Base-by-base conservation (phyloP, 1,284 basidiomycete genomes). In the Apiotrichum montevideense region DNA sequence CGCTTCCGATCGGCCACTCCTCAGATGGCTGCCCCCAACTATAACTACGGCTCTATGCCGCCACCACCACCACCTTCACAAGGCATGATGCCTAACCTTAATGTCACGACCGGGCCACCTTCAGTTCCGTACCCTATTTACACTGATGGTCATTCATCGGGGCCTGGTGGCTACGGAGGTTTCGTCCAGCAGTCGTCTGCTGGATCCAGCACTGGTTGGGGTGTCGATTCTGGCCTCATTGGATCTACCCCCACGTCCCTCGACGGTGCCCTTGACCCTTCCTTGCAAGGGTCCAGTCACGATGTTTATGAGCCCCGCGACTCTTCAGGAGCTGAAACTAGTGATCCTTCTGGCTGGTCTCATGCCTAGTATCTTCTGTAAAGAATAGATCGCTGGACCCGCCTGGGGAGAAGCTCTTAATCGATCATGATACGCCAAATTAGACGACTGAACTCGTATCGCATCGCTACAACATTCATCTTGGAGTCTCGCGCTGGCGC, bases 1-100 rank as follows among this genome's bases (percentile, higher is more conserved):
- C 60, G 60, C 46, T 62, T 56, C 60, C 60, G 60, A 34, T 62
- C 60, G 2, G 57, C 55, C 4, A 62, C 60, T 4, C 60, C 60
- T 4, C 57, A 58, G 50, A 56, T 60, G 52, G 51, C 52, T n/a
- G 40, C 52, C 8, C 21, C 47, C 6, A 37, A 14, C n/a, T 59
- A 58, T 48, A 43, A 42, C 10, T 62, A 62, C 35, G 60, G 60
- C 49, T 57, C 55, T 44, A 62, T 62, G 60, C 49, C 57, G 4
- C 60, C 60, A 2, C 60, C 60, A 13, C 60, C 60, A 5, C 54
- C 60, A 13, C 60, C 60, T 8, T 15, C 46, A 13, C 47, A 49
- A 0, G 51, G 45, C 14, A 41, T 51, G 13, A 35, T 51, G 50
- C 50, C 21, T 14, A 9, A 6, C 32, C 46, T 54, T 4, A 41